phyloP scores from a whole-genome alignment of 1,284 basidiomycete species.

The Tilletia setariae region DNA sequence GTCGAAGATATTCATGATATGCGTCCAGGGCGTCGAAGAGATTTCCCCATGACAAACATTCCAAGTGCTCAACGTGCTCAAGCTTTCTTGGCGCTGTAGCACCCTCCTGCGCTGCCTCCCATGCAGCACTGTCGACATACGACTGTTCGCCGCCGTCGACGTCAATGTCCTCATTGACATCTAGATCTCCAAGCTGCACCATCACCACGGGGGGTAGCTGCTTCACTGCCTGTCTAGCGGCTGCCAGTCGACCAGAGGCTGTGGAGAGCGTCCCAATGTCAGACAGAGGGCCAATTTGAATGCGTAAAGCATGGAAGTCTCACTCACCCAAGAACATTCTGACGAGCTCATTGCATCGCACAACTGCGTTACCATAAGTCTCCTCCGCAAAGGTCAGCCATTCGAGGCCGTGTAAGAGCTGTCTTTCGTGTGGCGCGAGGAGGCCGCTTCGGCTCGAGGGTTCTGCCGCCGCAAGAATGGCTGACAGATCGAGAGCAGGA shows the following conservation, averaged over 20 bases:
- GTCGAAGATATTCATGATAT: slow-evolving; percentile 31
- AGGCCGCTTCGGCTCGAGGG: not conserved
- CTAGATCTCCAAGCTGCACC: not conserved
- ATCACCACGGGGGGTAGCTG: not conserved
- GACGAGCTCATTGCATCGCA: not conserved
- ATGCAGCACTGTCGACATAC: not conserved
- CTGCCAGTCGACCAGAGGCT: slow-evolving; percentile 7
- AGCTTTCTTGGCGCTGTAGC: not conserved
- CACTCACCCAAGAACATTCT: not conserved
- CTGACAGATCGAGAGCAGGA: not conserved
- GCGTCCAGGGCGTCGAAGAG: slow-evolving; percentile 48
- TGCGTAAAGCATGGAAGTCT: no score
- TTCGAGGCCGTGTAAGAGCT: slow-evolving; percentile 31
- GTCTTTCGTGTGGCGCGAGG: slow-evolving; percentile 20
- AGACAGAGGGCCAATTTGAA: not conserved
- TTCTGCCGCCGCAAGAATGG: not conserved
- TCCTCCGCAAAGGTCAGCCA: slow-evolving; percentile 3
- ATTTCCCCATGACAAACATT: slow-evolving; percentile 30
- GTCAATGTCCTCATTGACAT: not conserved
- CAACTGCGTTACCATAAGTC: not conserved
- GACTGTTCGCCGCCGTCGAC: not conserved
- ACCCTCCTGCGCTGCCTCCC: not conserved
- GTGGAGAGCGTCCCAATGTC: not conserved
- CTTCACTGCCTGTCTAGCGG: not conserved
- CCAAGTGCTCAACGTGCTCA: not conserved